Percentiles rank a stretch among this genome's conserved stretches.
These are phyloP conservation scores for Ceratobasidium sp. DNA, from an alignment of 1,284 basidiomycete genomes.

Conservation along the genomic window DNA sequence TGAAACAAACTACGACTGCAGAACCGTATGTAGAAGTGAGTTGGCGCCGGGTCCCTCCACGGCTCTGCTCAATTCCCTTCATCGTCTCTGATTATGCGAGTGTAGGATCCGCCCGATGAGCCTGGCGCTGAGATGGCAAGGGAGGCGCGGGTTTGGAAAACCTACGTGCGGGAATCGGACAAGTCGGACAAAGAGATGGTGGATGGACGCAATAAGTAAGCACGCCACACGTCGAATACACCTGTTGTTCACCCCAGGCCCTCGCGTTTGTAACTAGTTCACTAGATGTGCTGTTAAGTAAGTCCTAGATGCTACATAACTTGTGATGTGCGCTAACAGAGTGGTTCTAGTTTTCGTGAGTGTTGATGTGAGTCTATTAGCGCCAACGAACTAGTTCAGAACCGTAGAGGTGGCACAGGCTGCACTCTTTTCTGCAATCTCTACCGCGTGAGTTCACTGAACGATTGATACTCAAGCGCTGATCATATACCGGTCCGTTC, in stretches of 20 bases:
- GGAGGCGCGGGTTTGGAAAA: slow-evolving; percentile 18
- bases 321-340: background rate
- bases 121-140: background rate
- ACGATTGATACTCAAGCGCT: background rate
- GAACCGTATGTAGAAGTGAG: no score
- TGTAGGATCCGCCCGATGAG: slow-evolving; percentile 9
- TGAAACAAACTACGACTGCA: no score
- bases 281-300: slow-evolving; percentile 23
- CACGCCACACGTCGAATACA: background rate
- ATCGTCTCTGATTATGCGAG: background rate
- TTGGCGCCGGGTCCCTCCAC: no score
- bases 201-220: slow-evolving; percentile 26
- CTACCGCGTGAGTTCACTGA: background rate
- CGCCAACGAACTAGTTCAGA: background rate
- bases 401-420: background rate
- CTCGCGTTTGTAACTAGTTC: background rate
- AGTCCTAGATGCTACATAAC: background rate
- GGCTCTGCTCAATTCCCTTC: no score
- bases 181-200: slow-evolving; percentile 29
- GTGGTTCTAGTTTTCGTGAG: slow-evolving; percentile 1
- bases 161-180: slow-evolving; percentile 32
- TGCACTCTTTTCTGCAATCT: slow-evolving; percentile 12
- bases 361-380: background rate
- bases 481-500: background rate
- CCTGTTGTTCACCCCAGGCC: background rate